Conservation (phyloP, 2,329 filamentous ascomycete species). For the Laburnicola sp. region DNA sequence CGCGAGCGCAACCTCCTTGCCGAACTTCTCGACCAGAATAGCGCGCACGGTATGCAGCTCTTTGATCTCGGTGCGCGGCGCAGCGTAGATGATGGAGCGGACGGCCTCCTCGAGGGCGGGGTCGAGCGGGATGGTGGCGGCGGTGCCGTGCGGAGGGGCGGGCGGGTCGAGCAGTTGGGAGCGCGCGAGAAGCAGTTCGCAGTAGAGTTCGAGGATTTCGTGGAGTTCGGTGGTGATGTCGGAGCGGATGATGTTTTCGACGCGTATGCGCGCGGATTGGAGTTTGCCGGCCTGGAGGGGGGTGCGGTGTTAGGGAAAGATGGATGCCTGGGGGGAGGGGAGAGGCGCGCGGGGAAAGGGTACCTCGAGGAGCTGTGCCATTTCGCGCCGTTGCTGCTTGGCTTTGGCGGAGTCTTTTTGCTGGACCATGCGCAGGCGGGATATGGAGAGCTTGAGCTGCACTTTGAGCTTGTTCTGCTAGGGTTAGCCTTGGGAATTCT, state of each 20-base stretch:
- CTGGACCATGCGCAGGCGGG: conserved; percentile 88
- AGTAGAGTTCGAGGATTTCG: conserved; percentile 96
- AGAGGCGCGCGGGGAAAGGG: background rate
- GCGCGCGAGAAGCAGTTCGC: conserved; percentile 86
- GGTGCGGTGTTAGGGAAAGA: conserved; percentile 12
- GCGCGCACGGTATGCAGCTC: conserved; percentile 79
- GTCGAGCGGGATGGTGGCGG: conserved; percentile 47
- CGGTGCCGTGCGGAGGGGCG: conserved; percentile 24
- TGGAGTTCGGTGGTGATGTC: conserved; percentile 93
- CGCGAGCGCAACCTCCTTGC: conserved; percentile 84
- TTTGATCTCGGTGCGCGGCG: conserved; percentile 89
- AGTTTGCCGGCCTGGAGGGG: conserved; percentile 68
- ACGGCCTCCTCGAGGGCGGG: conserved; percentile 80
- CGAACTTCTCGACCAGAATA: conserved; percentile 86
- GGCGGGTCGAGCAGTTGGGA: conserved; percentile 74
- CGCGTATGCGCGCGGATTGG: conserved; percentile 88
- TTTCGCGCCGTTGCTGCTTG: conserved; percentile 82
- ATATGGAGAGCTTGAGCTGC: conserved; percentile 86
- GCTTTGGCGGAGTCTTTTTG: conserved; percentile 91
- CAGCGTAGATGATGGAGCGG: conserved; percentile 88
- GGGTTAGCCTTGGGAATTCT: conserved; percentile 15
- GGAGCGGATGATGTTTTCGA: conserved; percentile 96
- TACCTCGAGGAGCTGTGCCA: conserved; percentile 84
- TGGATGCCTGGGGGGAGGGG: background rate
- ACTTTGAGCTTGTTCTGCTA: conserved; percentile 79